Evolutionary conservation across 805 yeast genomes (phyloP), one percentile per base, ranked within the genome.

Genomic region (Lipomyces yamanashiensis): DNA sequence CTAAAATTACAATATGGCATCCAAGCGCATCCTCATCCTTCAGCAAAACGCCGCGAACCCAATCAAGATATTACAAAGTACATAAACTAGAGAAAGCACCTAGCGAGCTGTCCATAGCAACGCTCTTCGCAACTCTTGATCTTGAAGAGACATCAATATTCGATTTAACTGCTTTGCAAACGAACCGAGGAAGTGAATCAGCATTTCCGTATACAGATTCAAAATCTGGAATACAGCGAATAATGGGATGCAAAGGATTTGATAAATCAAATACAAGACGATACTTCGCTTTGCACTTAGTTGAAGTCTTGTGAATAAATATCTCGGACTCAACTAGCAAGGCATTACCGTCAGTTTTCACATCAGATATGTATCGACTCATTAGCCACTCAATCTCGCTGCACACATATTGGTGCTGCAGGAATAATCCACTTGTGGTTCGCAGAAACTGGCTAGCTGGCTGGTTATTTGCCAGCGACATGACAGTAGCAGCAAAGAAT

Each of bases 321-420:
- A 63, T 34, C 17, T 59, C 64, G 8, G 62, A 34, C 15, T 44
- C 21, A 12, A 60, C 17, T 7, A 28, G 15, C 5, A 63, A 52
- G 2, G 55, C 19, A 7, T 39, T 36, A 34, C 43, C 33, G 12
- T 47, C 50, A 3, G 47, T 5, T n/a, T 21, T 9, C 37, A 52
- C 44, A 36, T 45, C 23, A 12, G 66, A 61, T 23, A 61, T 41
- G 47, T 61, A 59, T 8, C 58, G 65, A 50, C 58, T 51, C 21
- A 21, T 12, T 10, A 64, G 43, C 55, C 59, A 57, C 12, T 39
- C 28, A 19, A 58, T 33, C 41, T 58, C 60, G 23, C 44, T 45
- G 28, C 33, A n/a, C 37, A 63, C 15, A 28, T 54, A 34, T 6
- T 33, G 15, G 37, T 23, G 34, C 21, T 44, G 44, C 23, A 15